Conservation (phyloP, 179 eudicot genomes). For the Sideroxylon spinosum region DNA sequence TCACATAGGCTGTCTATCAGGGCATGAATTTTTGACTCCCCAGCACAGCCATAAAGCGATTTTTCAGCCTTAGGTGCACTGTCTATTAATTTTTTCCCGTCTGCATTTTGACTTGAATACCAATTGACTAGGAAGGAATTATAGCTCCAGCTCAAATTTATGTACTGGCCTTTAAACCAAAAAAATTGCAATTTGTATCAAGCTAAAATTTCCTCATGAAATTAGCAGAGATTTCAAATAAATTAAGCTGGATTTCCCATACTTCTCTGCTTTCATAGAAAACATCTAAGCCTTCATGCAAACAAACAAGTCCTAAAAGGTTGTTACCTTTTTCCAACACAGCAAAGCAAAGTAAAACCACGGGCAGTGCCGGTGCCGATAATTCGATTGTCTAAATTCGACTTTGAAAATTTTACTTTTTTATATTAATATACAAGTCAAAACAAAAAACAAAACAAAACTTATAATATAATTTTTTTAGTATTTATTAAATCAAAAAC, state of each 20-base stretch:
- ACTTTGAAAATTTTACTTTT: too few relatives aligned
- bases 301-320: background rate
- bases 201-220: background rate
- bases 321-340: background rate
- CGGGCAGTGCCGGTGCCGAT: too few relatives aligned
- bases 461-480: too few relatives aligned
- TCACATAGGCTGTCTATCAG: too few relatives aligned
- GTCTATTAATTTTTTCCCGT: background rate
- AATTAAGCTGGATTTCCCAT: background rate
- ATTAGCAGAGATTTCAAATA: background rate
- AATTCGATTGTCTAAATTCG: too few relatives aligned
- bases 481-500: too few relatives aligned
- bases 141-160: background rate
- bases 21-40: background rate
- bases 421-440: too few relatives aligned
- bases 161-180: background rate
- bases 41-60: background rate
- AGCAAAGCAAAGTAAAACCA: background rate
- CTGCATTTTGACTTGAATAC: conserved; percentile 5
- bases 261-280: background rate
- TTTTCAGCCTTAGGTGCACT: background rate
- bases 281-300: background rate
- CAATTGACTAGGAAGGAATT: conserved; percentile 1
- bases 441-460: too few relatives aligned
- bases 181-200: background rate